These are phyloP conservation scores for Paecilomyces sp. DNA, from an alignment of 2,329 filamentous ascomycete genomes.

Conservation along the genomic window DNA sequence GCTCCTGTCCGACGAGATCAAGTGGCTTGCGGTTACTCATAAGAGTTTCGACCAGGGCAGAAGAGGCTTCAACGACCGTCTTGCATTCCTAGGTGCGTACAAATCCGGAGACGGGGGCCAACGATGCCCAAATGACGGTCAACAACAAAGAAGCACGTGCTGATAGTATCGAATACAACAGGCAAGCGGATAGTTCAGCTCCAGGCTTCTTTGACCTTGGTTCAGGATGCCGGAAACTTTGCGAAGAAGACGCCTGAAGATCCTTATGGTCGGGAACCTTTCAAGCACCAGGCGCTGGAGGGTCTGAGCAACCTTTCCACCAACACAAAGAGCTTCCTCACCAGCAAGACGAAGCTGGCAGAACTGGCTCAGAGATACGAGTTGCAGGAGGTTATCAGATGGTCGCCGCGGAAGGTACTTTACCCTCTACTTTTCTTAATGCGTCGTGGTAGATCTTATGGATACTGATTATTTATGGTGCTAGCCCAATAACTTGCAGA, in stretches of 20 bases:
- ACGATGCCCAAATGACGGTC: background rate
- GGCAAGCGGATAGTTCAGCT: conserved; percentile 59
- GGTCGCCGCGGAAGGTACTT: conserved; percentile 77
- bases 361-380: conserved; percentile 63
- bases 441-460: background rate
- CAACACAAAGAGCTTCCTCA: conserved; percentile 53
- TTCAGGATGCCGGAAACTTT: conserved; percentile 39
- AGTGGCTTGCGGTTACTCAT: conserved; percentile 95
- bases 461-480: conserved; percentile 1
- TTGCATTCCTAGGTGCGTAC: conserved; percentile 74
- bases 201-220: conserved; percentile 57
- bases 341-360: conserved; percentile 60
- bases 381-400: conserved; percentile 69
- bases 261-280: conserved; percentile 55
- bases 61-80: conserved; percentile 86
- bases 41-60: conserved; percentile 97
- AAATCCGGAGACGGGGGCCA: background rate
- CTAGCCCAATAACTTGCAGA: conserved; percentile 58
- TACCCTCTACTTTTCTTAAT: background rate
- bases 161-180: conserved; percentile 18
- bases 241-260: conserved; percentile 33
- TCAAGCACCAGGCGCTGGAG: conserved; percentile 61
- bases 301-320: conserved; percentile 66
- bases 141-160: background rate
- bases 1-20: conserved; percentile 79